Evolutionary conservation across 2,329 filamentous ascomycete genomes (phyloP).

Genomic region (Trichophyton simii): DNA sequence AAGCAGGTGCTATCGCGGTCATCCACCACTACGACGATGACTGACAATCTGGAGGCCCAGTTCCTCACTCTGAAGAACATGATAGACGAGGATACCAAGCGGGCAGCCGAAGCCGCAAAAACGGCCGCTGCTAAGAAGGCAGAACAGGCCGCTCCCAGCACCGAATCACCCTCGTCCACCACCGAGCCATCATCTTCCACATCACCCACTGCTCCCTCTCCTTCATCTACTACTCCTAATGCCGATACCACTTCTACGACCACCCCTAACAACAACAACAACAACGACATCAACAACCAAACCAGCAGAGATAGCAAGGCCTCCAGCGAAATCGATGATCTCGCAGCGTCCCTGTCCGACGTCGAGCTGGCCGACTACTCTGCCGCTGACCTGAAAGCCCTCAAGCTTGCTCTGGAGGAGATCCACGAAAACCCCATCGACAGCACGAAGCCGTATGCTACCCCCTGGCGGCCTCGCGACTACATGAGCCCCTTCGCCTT

Average conservation of each 20-base stretch:
- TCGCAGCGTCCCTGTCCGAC: constrained; percentile 25
- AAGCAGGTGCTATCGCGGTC: constrained; percentile 48
- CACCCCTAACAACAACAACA: too few relatives aligned
- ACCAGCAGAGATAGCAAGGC: neutral
- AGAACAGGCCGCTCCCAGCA: neutral
- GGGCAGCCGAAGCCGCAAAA: neutral
- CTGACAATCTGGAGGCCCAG: constrained; percentile 42
- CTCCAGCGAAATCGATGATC: constrained; percentile 12
- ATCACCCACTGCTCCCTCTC: too few relatives aligned
- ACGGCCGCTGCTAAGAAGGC: neutral
- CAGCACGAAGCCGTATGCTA: constrained; percentile 67
- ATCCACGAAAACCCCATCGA: constrained; percentile 68
- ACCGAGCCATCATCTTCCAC: neutral
- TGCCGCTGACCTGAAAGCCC: constrained; percentile 35
- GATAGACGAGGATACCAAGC: constrained; percentile 6
- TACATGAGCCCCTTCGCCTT: constrained; percentile 91
- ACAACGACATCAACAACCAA: too few relatives aligned
- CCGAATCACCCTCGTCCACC: neutral
- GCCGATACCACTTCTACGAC: neutral
- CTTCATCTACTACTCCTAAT: constrained; percentile 11
- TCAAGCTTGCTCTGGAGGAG: constrained; percentile 46
- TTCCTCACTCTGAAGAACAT: constrained; percentile 39
- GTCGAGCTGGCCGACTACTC: constrained; percentile 35
- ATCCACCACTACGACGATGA: constrained; percentile 30
- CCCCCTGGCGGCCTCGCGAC: constrained; percentile 75